phyloP scores from a whole-genome alignment of 2,329 filamentous ascomycete genomes.

The Macrophomina phaseolina region DNA sequence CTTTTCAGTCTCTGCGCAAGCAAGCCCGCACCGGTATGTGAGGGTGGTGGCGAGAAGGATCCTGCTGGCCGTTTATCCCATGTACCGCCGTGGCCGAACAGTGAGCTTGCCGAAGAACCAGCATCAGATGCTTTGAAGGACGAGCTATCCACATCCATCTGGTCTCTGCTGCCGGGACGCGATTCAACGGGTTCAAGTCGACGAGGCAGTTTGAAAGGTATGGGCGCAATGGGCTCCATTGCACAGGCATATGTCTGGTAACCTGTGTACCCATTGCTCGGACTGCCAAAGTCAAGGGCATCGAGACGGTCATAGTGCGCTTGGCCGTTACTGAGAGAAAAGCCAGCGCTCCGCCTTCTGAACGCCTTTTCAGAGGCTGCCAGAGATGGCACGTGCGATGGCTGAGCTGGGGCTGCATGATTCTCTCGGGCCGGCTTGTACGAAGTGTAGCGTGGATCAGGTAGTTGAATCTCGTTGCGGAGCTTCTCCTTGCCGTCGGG shows the following conservation, averaged over 20 bases:
- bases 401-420: constrained; percentile 33
- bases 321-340: constrained; percentile 42
- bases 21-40: constrained; percentile 65
- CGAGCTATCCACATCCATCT: constrained; percentile 32
- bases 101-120: constrained; percentile 29
- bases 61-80: constrained; percentile 64
- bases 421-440: constrained; percentile 71
- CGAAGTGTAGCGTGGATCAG: constrained; percentile 82
- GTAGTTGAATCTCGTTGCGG: constrained; percentile 85
- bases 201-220: constrained; percentile 33
- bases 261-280: neutral
- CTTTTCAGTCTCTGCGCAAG: constrained; percentile 72
- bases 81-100: constrained; percentile 34
- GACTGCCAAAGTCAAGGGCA: constrained; percentile 15
- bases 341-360: constrained; percentile 41
- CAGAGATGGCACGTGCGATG: constrained; percentile 27
- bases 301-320: constrained; percentile 35
- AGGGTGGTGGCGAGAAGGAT: constrained; percentile 65
- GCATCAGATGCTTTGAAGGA: constrained; percentile 33
- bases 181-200: constrained; percentile 36
- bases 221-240: constrained; percentile 31
- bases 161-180: constrained; percentile 36
- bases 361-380: constrained; percentile 36
- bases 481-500: constrained; percentile 94
- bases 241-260: constrained; percentile 4